phyloP scores from a whole-genome alignment of 1,139 yeast genomes.

The Geotrichum candidum region DNA sequence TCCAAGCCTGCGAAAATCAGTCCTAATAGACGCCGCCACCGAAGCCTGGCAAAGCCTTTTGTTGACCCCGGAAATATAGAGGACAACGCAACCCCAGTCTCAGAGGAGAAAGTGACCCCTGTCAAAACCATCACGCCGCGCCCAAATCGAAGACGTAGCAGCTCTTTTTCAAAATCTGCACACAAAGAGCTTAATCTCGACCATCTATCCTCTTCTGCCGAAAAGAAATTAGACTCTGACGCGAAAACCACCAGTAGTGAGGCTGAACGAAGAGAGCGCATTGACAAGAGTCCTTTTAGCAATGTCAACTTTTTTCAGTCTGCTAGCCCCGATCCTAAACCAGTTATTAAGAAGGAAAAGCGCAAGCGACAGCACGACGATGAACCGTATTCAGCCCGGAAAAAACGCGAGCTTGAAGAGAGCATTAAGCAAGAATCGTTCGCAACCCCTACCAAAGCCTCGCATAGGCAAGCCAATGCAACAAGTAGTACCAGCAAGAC shows the following conservation, averaged over 20 bases:
- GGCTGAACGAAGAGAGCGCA: background rate
- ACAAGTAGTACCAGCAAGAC: background rate
- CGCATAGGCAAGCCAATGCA: background rate
- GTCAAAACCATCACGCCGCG: background rate
- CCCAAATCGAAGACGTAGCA: constrained; percentile 5
- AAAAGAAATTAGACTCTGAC: background rate
- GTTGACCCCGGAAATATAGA: constrained; percentile 8
- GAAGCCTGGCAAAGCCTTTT: constrained; percentile 11
- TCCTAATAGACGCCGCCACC: background rate
- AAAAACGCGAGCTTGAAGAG: constrained; percentile 15
- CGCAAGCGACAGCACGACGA: constrained; percentile 15
- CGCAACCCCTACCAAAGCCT: background rate
- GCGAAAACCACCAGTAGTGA: constrained; percentile 2
- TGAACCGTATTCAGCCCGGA: constrained; percentile 12
- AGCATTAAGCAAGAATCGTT: constrained; percentile 1
- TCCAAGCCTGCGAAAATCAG: background rate
- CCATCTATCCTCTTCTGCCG: background rate
- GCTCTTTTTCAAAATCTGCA: background rate
- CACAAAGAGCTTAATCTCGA: background rate
- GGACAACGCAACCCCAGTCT: background rate
- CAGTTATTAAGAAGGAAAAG: constrained; percentile 12
- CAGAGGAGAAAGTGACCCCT: background rate
- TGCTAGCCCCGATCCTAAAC: constrained; percentile 22
- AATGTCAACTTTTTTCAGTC: constrained; percentile 43
- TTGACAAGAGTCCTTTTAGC: constrained; percentile 35